Conservation (phyloP, 345 rosid genomes). For the Boechera retrofracta region DNA sequence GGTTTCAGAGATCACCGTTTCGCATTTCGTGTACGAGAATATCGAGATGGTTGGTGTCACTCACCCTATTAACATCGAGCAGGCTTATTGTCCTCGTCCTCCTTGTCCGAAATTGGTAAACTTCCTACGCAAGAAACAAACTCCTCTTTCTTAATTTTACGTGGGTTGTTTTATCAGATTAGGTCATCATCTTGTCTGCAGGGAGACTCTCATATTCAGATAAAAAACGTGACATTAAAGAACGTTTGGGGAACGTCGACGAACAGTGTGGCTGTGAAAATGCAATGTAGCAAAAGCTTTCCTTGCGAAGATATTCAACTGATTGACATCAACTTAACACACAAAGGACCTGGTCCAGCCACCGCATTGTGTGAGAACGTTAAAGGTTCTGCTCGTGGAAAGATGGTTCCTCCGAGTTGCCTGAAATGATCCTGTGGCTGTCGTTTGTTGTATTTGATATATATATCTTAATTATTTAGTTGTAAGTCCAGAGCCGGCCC, state of each 20-base stretch:
- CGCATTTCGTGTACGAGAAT: constrained; percentile 11
- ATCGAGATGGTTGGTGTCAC: constrained; percentile 18
- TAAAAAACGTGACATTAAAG: constrained; percentile 34
- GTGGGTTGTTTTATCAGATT: neutral
- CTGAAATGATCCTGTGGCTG: neutral
- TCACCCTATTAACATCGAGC: constrained; percentile 18
- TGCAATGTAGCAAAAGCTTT: constrained; percentile 36
- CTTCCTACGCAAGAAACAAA: constrained; percentile 13
- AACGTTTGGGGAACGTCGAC: constrained; percentile 45
- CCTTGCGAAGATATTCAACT: constrained; percentile 41
- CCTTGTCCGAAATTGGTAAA: constrained; percentile 13
- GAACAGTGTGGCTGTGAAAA: constrained; percentile 15
- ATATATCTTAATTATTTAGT: neutral
- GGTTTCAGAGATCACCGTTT: neutral
- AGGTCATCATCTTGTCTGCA: neutral
- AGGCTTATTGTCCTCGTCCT: constrained; percentile 24
- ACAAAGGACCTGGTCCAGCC: constrained; percentile 25
- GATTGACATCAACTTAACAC: constrained; percentile 32
- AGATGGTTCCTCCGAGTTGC: constrained; percentile 31
- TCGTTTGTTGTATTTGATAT: neutral
- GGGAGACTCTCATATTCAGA: constrained; percentile 46
- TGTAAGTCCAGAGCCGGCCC: no score
- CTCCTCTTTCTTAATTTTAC: neutral
- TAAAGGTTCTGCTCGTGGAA: constrained; percentile 13
- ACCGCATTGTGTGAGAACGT: constrained; percentile 36